phyloP scores from a whole-genome alignment of 345 rosid genomes.

The Eucalyptus tenuipes region DNA sequence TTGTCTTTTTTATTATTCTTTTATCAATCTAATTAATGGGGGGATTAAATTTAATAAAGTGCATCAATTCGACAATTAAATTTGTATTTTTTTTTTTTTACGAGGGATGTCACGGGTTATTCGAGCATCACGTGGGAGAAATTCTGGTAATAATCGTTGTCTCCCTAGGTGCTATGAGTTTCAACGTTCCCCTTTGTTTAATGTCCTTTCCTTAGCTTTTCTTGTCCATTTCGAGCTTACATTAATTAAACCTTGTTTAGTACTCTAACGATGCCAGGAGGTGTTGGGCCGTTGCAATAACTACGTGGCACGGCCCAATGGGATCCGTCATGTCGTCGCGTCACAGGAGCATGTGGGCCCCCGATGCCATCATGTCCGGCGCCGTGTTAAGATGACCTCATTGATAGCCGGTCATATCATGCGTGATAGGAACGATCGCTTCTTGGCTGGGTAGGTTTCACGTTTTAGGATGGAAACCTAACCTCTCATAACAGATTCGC shows the following conservation, averaged over 20 bases:
- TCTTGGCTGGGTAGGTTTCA: accelerated
- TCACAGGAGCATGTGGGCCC: background rate
- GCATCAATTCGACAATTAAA: background rate
- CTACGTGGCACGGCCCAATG: accelerated
- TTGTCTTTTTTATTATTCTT: background rate
- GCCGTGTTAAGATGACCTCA: accelerated
- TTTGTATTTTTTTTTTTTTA: background rate
- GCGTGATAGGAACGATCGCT: background rate
- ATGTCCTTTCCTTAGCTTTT: background rate
- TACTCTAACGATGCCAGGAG: background rate
- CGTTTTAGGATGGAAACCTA: no score
- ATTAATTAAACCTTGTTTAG: background rate
- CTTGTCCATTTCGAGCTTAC: background rate
- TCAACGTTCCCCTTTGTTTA: background rate
- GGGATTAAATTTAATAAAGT: background rate
- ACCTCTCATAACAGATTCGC: accelerated
- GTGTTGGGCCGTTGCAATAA: no score
- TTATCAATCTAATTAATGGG: background rate
- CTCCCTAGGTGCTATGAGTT: background rate
- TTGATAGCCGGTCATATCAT: accelerated
- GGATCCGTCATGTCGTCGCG: no score
- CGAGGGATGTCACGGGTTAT: background rate
- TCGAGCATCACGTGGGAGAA: background rate
- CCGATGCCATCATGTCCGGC: no score
- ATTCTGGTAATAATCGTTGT: background rate